Evolutionary conservation across 2,329 filamentous ascomycete species (phyloP), one percentile per base, ranked within the genome.

Genomic region (Tolypocladium sp.): DNA sequence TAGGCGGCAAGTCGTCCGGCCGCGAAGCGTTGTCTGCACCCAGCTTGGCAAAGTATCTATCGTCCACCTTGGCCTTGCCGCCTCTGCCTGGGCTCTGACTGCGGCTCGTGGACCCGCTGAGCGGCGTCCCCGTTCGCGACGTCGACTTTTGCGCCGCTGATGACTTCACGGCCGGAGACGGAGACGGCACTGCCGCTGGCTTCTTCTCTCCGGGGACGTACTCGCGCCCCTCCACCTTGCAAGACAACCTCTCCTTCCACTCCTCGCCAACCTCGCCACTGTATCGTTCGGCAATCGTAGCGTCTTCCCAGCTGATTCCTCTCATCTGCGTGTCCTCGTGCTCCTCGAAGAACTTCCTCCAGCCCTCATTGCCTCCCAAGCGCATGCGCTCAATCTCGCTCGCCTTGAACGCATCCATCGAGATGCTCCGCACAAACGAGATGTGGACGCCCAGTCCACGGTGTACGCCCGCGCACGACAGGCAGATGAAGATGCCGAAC

Each of bases 401-500:
- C 64, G 86, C 85, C 75, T 99, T 99, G 81, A 99, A 97, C 59
- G 92, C 92, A 77, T 99, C 94, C 94, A 99, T 99, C 62, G 91
- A 96, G 70, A 97, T 94, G 69, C 90, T 94, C 61, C 94, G 89
- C 64, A 99, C 92, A 77, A 99, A 99, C 72, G 92, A 96, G 74
- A 99, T 96, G 79, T 99, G 94, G 41, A 99, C 94, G 62, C 94
- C 94, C 37, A 99, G 85, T 3, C 92, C 92, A 63, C 94, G 89
- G 77, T 99, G 94, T 57, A 94, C 90, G 67, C 94, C 94, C 40
- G 92, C 93, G 79, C 94, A 99, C 63, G 89, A 91, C 57, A 99
- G 86, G 76, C 94, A 99, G 82, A 99, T 97, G 79, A 99, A 99
- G 74, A 96, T 91, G 71, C 93, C 93, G 72, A 99, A 96, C 76